Percentiles rank a stretch among this genome's conserved stretches.
Evolutionary conservation across 345 rosid species (phyloP).

Genomic region (Geranium rotundifolium): DNA sequence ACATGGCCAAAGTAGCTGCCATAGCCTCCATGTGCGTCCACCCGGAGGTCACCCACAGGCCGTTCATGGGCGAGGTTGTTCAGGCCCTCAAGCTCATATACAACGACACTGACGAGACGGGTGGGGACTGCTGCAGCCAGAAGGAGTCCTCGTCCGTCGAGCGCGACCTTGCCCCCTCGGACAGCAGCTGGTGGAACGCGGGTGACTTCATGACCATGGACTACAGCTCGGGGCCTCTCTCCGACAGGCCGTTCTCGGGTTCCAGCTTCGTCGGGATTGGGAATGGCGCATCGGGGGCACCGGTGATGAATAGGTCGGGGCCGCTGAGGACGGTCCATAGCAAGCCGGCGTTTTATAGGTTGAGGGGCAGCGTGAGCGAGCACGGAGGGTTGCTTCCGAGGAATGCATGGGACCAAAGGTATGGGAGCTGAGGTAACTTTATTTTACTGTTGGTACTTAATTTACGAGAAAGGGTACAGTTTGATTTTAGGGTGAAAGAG

Average conservation of each 20-base stretch:
- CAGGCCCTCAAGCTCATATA: slow-evolving; percentile 95
- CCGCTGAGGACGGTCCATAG: slow-evolving; percentile 70
- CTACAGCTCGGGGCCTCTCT: slow-evolving; percentile 78
- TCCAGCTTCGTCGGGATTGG: slow-evolving; percentile 41
- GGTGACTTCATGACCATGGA: slow-evolving; percentile 83
- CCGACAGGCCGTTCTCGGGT: slow-evolving; percentile 61
- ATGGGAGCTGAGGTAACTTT: slow-evolving; percentile 15
- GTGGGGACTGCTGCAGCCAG: slow-evolving; percentile 74
- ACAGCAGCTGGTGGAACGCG: slow-evolving; percentile 93
- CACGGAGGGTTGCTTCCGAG: slow-evolving; percentile 60
- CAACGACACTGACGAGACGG: slow-evolving; percentile 70
- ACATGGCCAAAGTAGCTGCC: slow-evolving; percentile 96
- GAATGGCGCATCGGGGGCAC: slow-evolving; percentile 13
- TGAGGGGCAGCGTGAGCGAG: slow-evolving; percentile 90
- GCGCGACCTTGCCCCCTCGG: slow-evolving; percentile 64
- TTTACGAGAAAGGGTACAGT: too few species aligned
- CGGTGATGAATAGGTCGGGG: slow-evolving; percentile 55
- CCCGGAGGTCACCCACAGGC: slow-evolving; percentile 84
- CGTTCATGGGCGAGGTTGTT: slow-evolving; percentile 99
- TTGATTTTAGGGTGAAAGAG: too few species aligned
- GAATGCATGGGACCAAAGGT: slow-evolving; percentile 22
- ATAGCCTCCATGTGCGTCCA: slow-evolving; percentile 98
- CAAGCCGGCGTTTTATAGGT: slow-evolving; percentile 51
- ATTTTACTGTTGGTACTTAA: slow-evolving; percentile 1
- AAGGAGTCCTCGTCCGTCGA: slow-evolving; percentile 85